A percentile compares a stretch with the other conserved stretches of the same genome.
Evolutionary conservation across 768 basidiomycete species (phyloP).

Genomic region (Tulasnella sp.): DNA sequence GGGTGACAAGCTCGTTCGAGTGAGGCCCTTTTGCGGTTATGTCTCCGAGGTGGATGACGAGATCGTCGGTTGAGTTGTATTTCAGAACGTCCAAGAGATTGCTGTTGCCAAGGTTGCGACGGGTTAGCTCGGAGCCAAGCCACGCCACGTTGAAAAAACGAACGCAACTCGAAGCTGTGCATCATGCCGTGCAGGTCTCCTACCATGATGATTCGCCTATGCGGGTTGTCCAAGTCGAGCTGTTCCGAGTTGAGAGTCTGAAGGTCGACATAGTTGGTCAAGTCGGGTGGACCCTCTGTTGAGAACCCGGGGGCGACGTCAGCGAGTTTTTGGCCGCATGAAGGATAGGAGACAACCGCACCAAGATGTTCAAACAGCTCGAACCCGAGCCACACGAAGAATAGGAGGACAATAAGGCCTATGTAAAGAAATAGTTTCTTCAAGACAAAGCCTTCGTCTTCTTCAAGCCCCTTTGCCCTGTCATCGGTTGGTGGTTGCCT

Average conservation of each 20-base stretch:
- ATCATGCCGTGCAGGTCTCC: conserved; percentile 89
- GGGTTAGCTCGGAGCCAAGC: background rate
- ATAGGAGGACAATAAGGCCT: background rate
- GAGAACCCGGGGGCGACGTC: no score
- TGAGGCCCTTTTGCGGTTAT: conserved; percentile 62
- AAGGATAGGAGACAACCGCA: background rate
- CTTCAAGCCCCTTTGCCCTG: background rate
- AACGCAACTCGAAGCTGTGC: conserved; percentile 49
- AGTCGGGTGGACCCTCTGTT: conserved; percentile 25
- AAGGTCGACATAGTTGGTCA: conserved; percentile 30
- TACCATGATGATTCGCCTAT: conserved; percentile 57
- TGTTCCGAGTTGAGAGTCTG: conserved; percentile 26
- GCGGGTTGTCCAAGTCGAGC: conserved; percentile 25
- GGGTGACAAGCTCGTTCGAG: conserved; percentile 56
- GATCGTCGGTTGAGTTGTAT: conserved; percentile 55
- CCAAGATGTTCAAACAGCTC: background rate
- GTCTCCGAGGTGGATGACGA: conserved; percentile 78
- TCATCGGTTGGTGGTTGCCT: background rate
- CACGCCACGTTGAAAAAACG: background rate
- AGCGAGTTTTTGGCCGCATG: background rate
- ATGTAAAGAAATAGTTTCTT: background rate
- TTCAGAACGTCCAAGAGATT: conserved; percentile 53
- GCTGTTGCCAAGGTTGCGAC: conserved; percentile 32
- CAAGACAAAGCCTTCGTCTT: background rate
- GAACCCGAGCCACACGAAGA: conserved; percentile 2